Base-by-base conservation (phyloP, 148 eudicot species). In the Rhododendron ovatum region DNA sequence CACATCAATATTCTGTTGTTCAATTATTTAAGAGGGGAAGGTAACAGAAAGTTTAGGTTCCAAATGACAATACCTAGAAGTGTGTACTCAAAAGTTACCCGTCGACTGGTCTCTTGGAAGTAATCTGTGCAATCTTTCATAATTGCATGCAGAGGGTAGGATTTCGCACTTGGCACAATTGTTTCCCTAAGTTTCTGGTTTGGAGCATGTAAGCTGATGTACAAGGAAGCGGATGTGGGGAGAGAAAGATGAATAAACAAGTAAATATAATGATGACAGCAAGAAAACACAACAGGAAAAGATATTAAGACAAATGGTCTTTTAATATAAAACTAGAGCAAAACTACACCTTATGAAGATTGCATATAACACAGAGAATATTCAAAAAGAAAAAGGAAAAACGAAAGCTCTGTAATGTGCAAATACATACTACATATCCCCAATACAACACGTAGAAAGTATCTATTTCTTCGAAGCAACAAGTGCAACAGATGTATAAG, bases 91-190 rank as follows among this genome's bases (percentile, higher is more conserved):
- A 98, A 98, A 83, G 99, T 91, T 80, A 98, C 98, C 33, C 99
- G 93, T 63, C 99, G 92, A 82, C 91, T 91, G 57, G 99, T 98
- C 92, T 98, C 98, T 7, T 84, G 87, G 81, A 95, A 95, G 91
- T 98, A 98, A 85, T 95, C 98, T 88, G 89, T 93, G 91, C 99
- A 98, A 89, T 98, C 99, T 90, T 98, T 92, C 96, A 98, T 90
- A 55, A 98, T 89, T 82, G 97, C 98, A 83, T 93, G 96, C 92
- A 98, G 83, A 82, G 98, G 99, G 81, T 98, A 98, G 30, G 97
- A 91, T 89, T 94, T 98, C 57, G 99, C 99, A 92, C 99, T 98
- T 61, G 99, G 99, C 87, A 98, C 99, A 79, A 98, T 93, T 65
- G 47, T 88, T 91, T 98, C 99, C 88, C 99, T 88, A 53, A 98